Percentiles rank a stretch among this genome's conserved stretches.
Evolutionary conservation across 345 rosid species (phyloP).

Genomic region (Gossypioides kirkii): DNA sequence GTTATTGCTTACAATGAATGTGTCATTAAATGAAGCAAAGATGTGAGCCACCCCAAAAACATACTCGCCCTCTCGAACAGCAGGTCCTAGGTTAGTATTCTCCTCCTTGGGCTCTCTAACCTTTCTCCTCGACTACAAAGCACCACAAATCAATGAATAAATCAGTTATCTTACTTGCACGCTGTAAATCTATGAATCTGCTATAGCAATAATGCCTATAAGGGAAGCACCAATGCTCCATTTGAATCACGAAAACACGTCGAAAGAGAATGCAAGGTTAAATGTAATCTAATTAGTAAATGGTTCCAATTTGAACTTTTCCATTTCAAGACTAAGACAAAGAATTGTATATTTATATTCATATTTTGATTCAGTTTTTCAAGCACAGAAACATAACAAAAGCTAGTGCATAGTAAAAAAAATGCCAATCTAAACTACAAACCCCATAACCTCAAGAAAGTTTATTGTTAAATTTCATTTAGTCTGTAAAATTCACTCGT

Average conservation of each 20-base stretch:
- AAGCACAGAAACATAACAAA: background rate
- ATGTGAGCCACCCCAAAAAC: slow-evolving; percentile 89
- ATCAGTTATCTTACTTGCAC: background rate
- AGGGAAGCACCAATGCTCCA: background rate
- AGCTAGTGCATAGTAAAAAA: background rate
- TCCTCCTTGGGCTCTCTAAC: slow-evolving; percentile 86
- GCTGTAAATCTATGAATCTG: background rate
- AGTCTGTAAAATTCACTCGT: background rate
- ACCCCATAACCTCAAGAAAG: background rate
- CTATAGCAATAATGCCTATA: background rate
- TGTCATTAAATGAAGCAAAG: slow-evolving; percentile 85
- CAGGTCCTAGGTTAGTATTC: slow-evolving; percentile 69
- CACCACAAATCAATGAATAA: background rate
- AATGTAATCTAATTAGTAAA: background rate
- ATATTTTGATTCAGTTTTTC: background rate
- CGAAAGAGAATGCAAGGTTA: background rate
- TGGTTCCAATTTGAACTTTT: background rate
- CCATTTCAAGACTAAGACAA: background rate
- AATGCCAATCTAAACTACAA: background rate
- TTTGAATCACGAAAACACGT: background rate
- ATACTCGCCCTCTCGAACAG: slow-evolving; percentile 74
- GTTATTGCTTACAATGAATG: slow-evolving; percentile 62
- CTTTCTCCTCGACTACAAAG: slow-evolving; percentile 60
- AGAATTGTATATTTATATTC: background rate
- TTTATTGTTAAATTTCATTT: background rate